Percentiles rank a stretch among this genome's conserved stretches.
phyloP scores from a whole-genome alignment of 495 filamentous ascomycete species.

The Pyrenula aspistea region DNA sequence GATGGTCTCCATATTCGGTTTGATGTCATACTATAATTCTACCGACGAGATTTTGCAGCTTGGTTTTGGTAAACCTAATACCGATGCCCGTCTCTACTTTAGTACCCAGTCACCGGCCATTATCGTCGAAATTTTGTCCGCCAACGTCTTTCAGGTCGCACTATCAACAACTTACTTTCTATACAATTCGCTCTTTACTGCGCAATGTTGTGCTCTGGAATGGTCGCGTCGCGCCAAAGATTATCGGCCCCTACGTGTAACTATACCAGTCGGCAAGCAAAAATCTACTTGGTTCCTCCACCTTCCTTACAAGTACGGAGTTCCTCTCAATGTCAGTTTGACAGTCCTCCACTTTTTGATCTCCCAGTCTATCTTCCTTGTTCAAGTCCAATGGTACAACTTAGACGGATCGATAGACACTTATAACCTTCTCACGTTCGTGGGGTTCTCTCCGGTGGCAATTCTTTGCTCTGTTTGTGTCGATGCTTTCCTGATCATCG shows the following conservation, averaged over 20 bases:
- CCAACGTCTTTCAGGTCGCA: constrained; percentile 26
- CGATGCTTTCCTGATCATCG: constrained; percentile 3
- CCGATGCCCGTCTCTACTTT: not conserved
- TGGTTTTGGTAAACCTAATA: not conserved
- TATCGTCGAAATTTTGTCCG: constrained; percentile 13
- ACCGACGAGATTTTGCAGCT: not conserved
- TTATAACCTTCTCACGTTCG: constrained; percentile 1
- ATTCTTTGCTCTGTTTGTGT: constrained; percentile 13
- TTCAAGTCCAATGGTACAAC: constrained; percentile 9
- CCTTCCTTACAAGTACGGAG: constrained; percentile 24
- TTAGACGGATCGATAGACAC: not conserved
- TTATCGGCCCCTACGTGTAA: constrained; percentile 23
- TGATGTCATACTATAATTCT: not conserved
- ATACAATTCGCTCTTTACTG: constrained; percentile 20
- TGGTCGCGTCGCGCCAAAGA: constrained; percentile 9
- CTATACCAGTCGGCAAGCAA: constrained; percentile 19
- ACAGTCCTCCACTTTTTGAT: constrained; percentile 24
- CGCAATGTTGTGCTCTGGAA: constrained; percentile 20
- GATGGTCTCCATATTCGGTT: not conserved
- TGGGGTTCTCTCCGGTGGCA: constrained; percentile 15
- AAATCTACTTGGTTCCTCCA: constrained; percentile 26
- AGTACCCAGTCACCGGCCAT: not conserved
- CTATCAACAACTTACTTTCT: constrained; percentile 24
- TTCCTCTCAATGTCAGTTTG: constrained; percentile 16
- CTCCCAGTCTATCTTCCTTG: constrained; percentile 26